A percentile compares a stretch with the other conserved stretches of the same genome.
Evolutionary conservation across 2,329 filamentous ascomycete genomes (phyloP).

Genomic region (Fusarium duplospermum): DNA sequence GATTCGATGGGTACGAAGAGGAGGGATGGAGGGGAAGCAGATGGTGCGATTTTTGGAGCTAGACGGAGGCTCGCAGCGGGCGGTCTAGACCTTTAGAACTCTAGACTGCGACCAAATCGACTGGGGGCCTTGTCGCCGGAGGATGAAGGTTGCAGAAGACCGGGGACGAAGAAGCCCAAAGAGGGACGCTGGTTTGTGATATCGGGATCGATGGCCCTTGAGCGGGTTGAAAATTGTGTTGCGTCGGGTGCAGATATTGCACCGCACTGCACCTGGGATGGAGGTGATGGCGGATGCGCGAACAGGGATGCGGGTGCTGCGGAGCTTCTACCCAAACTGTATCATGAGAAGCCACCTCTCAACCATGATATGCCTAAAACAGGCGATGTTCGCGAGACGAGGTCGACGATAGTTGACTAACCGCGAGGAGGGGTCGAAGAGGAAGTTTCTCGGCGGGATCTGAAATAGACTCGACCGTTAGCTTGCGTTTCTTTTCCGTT

Average conservation of each 20-base stretch:
- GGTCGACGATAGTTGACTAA: neutral
- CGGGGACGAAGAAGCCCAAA: constrained; percentile 7
- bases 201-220: neutral
- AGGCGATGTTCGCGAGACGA: constrained; percentile 3
- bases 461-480: constrained; percentile 8
- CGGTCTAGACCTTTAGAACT: constrained; percentile 40
- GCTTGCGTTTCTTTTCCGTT: neutral
- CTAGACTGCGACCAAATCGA: constrained; percentile 23
- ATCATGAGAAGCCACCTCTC: constrained; percentile 3
- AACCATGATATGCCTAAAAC: constrained; percentile 6
- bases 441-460: constrained; percentile 7
- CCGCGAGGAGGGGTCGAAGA: neutral
- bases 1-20: constrained; percentile 41
- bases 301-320: neutral
- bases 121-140: constrained; percentile 25
- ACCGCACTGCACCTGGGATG: neutral
- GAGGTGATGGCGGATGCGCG: neutral
- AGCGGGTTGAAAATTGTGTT: neutral
- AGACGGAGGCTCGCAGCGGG: constrained; percentile 40
- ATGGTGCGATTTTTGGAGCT: constrained; percentile 46
- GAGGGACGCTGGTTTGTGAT: constrained; percentile 9
- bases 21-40: constrained; percentile 41
- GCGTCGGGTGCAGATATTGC: constrained; percentile 14
- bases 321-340: constrained; percentile 14
- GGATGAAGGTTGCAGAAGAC: constrained; percentile 22